These are phyloP conservation scores for Rhynchosporium graminicola DNA, from an alignment of 2,329 filamentous ascomycete species.

Conservation along the genomic window DNA sequence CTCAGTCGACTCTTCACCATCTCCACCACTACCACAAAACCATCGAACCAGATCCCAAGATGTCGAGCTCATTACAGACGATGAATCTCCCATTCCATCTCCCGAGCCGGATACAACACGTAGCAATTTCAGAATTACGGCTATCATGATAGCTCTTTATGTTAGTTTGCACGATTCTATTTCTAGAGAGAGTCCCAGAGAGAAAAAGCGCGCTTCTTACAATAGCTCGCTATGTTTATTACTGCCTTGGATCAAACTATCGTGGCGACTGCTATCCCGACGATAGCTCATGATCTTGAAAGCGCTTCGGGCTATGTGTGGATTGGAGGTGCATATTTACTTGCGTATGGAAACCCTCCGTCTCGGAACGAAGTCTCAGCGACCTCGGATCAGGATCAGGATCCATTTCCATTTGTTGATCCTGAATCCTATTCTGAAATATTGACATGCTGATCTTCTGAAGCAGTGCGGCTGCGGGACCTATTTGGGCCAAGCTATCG, in stretches of 20 bases:
- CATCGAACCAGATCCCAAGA: not conserved
- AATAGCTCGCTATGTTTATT: conserved; percentile 24
- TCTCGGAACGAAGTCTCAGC: too few relatives aligned
- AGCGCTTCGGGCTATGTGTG: conserved; percentile 52
- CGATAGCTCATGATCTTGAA: conserved; percentile 43
- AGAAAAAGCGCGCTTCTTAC: not conserved
- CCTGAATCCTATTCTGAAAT: too few relatives aligned
- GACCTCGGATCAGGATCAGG: too few relatives aligned
- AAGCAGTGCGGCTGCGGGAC: conserved; percentile 53
- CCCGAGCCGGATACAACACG: not conserved
- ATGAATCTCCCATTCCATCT: not conserved
- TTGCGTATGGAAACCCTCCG: conserved; percentile 17
- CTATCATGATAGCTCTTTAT: conserved; percentile 10
- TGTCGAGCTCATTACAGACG: not conserved
- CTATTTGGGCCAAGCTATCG: conserved; percentile 56
- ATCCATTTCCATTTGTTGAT: too few relatives aligned
- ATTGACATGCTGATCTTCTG: too few relatives aligned
- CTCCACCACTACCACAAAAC: not conserved
- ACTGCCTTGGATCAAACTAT: conserved; percentile 42
- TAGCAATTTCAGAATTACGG: conserved; percentile 1
- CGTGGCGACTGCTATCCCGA: conserved; percentile 44
- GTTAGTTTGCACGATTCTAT: not conserved
- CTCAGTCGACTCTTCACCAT: not conserved
- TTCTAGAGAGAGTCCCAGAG: too few relatives aligned
- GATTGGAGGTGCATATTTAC: conserved; percentile 52